Evolutionary conservation across 306 rosid genomes (phyloP).

Genomic region (Potentilla sterilis): DNA sequence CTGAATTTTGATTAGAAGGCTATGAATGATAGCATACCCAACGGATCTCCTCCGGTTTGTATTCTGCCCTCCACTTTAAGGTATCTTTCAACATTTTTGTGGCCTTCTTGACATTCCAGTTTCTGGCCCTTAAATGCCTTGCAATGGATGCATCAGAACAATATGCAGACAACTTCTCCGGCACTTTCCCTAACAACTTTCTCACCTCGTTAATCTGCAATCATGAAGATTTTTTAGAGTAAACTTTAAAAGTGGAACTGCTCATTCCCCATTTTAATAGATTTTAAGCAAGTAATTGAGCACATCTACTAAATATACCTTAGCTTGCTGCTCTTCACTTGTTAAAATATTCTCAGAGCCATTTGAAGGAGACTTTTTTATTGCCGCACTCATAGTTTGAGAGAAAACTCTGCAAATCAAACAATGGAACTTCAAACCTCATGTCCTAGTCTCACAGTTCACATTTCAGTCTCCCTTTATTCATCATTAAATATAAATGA

Average conservation of each 20-base stretch:
- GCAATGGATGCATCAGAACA: constrained; percentile 76
- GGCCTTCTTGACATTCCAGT: constrained; percentile 94
- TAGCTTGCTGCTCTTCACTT: constrained; percentile 59
- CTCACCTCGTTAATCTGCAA: constrained; percentile 77
- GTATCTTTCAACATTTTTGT: constrained; percentile 72
- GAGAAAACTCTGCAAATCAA: constrained; percentile 31
- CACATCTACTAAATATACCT: constrained; percentile 44
- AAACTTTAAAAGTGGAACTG: constrained; percentile 15
- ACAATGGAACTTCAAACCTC: constrained; percentile 30
- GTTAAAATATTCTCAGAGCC: constrained; percentile 39
- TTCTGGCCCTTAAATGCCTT: constrained; percentile 73
- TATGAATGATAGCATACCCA: constrained; percentile 54
- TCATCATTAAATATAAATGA: constrained; percentile 12
- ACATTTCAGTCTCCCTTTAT: constrained; percentile 9
- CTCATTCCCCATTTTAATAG: constrained; percentile 12
- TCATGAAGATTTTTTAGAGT: constrained; percentile 7
- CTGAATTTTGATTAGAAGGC: constrained; percentile 6
- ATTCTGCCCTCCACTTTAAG: constrained; percentile 73
- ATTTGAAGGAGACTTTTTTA: constrained; percentile 49
- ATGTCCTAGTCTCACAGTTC: constrained; percentile 16
- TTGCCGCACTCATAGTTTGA: constrained; percentile 49
- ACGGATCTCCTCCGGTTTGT: constrained; percentile 85
- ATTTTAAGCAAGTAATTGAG: constrained; percentile 13
- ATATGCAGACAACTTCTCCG: constrained; percentile 58
- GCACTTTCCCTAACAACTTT: constrained; percentile 58